Evolutionary conservation across 202 grass and related monocot genomes (phyloP), one percentile per base, ranked within the genome.

Genomic region (Carex arenaria): DNA sequence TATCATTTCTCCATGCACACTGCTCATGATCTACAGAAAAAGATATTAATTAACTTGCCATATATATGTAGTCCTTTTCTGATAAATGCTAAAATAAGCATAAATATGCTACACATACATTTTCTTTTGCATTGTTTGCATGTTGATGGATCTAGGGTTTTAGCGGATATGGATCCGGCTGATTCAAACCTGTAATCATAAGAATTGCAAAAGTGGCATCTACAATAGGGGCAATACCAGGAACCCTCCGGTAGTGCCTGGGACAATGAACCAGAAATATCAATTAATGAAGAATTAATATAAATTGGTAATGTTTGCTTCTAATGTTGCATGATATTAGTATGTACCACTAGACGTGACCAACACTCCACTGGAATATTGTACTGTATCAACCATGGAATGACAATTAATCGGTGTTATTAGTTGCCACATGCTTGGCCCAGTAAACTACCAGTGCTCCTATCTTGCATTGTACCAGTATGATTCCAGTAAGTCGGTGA

Each of bases 171-270:
- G 20, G 57, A 63, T 54, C 62, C 22, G 12, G 28, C 23, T 5
- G n/a, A 49, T 84, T 72, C 66, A 56, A 38, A 32, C 55, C 34
- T 67, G 42, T 57, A 61, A 4, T 26, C 53, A 47, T 72, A 26
- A 30, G 19, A 65, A 32, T 74, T 85, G 72, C 84, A 85, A 40
- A 85, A 80, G 19, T 66, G 57, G 70, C 72, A 85, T 79, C 72
- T 75, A 53, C 84, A 85, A 32, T 85, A 85, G 26, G 72, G 84
- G 23, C 84, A 85, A 67, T 85, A 85, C 84, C 84, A 85, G 30
- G 84, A 78, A 78, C 84, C 84, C 59, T 85, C 84, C 60, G 84
- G 72, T 5, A 85, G 34, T 64, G 18, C 72, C 84, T 85, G 84
- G 15, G 49, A 80, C 22, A 85, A 42, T 15, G 47, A 52, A 72